Evolutionary conservation across 768 basidiomycete species (phyloP).

Genomic region (Leccinum boreale): DNA sequence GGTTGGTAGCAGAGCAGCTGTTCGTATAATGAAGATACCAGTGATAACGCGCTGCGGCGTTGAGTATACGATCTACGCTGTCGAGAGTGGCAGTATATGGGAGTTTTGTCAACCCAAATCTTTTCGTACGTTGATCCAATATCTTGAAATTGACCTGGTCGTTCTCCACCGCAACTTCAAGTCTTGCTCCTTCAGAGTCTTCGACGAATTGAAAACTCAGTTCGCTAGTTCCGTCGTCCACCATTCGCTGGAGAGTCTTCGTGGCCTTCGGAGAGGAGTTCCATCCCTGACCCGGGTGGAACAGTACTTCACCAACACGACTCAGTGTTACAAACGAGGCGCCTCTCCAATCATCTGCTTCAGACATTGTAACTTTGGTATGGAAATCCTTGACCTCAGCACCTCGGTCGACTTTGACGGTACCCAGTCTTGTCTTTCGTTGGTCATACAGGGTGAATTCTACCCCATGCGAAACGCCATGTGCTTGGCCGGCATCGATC

Average conservation of each 20-base stretch:
- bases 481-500: conserved; percentile 22
- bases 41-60: conserved; percentile 16
- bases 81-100: neutral
- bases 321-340: neutral
- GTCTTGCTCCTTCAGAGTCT: neutral
- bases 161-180: neutral
- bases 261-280: neutral
- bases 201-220: neutral
- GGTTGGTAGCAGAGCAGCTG: neutral
- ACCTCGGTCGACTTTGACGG: neutral
- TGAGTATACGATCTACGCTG: neutral
- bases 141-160: neutral
- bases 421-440: neutral
- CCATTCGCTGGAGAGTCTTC: neutral
- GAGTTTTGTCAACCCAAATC: conserved; percentile 1
- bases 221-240: neutral
- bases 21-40: conserved; percentile 20
- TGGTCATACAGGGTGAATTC: conserved; percentile 20
- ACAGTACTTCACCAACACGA: neutral
- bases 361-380: neutral
- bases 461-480: conserved; percentile 20
- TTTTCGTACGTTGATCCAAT: neutral
- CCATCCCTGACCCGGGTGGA: neutral
- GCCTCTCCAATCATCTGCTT: neutral
- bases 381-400: conserved; percentile 6